Evolutionary conservation across 192 early-diverging fungal species (phyloP), one percentile per base, ranked within the genome.

Genomic region (Cladochytrium replicatum): DNA sequence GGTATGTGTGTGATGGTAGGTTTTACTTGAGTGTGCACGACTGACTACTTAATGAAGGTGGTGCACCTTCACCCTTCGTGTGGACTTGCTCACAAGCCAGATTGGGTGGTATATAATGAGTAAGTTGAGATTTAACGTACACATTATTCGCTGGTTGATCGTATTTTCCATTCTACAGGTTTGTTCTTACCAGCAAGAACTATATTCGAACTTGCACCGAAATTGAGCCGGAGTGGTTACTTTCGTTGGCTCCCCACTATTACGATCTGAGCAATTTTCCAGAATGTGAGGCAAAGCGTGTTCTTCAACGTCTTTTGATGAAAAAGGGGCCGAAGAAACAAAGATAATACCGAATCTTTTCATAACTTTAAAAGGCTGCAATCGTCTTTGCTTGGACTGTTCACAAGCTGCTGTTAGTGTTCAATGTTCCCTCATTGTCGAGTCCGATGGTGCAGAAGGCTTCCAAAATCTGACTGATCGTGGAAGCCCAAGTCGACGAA

Each of bases 21-120:
- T 9, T 19, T 5, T 39, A 45, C 37, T 19, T 28, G 26, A 48
- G 27, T 32, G 15, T 64, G 39, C 25, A 58, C 6, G 24, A 26
- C 0, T 6, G 2, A 9, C 8, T 32, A 63, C 6, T n/a, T 15
- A n/a, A 32, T 46, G 17, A 48, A 74, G 66, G 39, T 87, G 22
- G 97, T 97, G 6, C 82, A 83, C 38, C 71, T 99, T 27, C 93
- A 97, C 54, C 94, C 93, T 21, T 93, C 90, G 27, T 87, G 84
- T 22, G 80, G 83, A 55, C 64, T 99, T 24, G 81, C 79, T 43
- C 80, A 83, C 50, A 91, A 91, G 48, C 88, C 93, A n/a, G 92
- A 97, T 66, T 99, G 97, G 97, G 91, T 97, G 1, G 64, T 97
- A 29, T 99, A 97, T 72, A 95, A 99, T 54, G 96, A 99, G 66